A percentile compares a stretch with the other conserved stretches of the same genome.
These are phyloP conservation scores for Chalciporus sphaerocephalus DNA, from an alignment of 768 basidiomycete species.

Conservation along the genomic window DNA sequence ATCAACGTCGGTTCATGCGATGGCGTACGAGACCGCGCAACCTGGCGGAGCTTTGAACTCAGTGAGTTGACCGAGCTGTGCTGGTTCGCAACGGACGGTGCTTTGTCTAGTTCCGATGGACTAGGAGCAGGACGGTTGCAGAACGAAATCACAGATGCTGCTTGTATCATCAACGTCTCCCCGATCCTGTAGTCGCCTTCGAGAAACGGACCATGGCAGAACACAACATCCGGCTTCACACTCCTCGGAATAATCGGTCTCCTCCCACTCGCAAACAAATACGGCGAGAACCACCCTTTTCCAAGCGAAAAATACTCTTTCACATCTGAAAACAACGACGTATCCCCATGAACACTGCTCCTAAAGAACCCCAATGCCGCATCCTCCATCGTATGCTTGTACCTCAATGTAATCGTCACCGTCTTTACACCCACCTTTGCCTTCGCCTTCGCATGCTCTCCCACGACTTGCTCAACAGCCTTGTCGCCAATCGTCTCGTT, in stretches of 20 bases:
- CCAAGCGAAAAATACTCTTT: slow-evolving; percentile 59
- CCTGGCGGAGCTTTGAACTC: slow-evolving; percentile 34
- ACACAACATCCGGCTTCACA: slow-evolving; percentile 62
- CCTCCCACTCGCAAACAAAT: slow-evolving; percentile 57
- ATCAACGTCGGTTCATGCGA: slow-evolving; percentile 47
- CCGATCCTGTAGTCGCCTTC: slow-evolving; percentile 59
- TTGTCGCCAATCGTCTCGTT: slow-evolving; percentile 51
- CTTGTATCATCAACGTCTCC: slow-evolving; percentile 53
- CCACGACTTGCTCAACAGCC: slow-evolving; percentile 44
- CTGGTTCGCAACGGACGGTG: no score
- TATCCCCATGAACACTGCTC: slow-evolving; percentile 55
- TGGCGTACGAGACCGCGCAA: slow-evolving; percentile 47
- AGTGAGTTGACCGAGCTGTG: slow-evolving; percentile 18
- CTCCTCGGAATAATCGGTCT: slow-evolving; percentile 57
- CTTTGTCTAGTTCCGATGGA: not conserved
- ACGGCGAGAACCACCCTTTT: slow-evolving; percentile 68
- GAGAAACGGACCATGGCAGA: slow-evolving; percentile 63
- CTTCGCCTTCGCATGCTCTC: slow-evolving; percentile 48
- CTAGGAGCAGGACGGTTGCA: slow-evolving; percentile 31
- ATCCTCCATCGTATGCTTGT: slow-evolving; percentile 54
- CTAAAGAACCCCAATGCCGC: slow-evolving; percentile 60
- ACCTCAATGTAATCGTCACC: slow-evolving; percentile 56
- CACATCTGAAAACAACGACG: slow-evolving; percentile 55
- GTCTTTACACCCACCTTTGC: slow-evolving; percentile 57
- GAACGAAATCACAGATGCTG: slow-evolving; percentile 48